phyloP scores from a whole-genome alignment of 768 basidiomycete genomes.

The Vararia minispora region DNA sequence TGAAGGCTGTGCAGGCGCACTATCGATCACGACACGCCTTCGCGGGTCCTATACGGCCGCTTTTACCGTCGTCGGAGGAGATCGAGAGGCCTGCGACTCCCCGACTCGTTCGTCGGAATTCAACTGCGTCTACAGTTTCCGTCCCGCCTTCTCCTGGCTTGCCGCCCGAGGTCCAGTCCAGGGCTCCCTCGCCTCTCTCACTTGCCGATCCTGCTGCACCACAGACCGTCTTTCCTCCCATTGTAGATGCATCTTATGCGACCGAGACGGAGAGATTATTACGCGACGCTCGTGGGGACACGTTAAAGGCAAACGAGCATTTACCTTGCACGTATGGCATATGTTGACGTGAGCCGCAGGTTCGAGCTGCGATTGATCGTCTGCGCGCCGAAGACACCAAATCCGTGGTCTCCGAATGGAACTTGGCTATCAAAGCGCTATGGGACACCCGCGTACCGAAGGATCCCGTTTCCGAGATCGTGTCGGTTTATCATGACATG shows the following conservation, averaged over 20 bases:
- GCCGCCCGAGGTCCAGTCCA: slow-evolving; percentile 13
- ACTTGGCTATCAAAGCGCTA: slow-evolving; percentile 48
- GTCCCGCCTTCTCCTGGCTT: slow-evolving; percentile 22
- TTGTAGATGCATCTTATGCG: slow-evolving; percentile 18
- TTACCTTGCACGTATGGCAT: slow-evolving; percentile 21
- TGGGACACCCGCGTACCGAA: slow-evolving; percentile 32
- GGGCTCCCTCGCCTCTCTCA: slow-evolving; percentile 8
- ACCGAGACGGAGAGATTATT: neutral
- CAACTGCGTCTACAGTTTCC: slow-evolving; percentile 17
- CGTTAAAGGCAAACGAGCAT: slow-evolving; percentile 14
- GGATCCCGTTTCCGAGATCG: slow-evolving; percentile 42
- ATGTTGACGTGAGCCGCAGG: no score
- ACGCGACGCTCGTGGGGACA: no score
- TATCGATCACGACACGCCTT: slow-evolving; percentile 52
- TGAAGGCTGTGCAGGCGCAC: slow-evolving; percentile 55
- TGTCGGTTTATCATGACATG: slow-evolving; percentile 67
- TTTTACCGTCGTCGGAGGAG: slow-evolving; percentile 10
- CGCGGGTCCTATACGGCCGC: slow-evolving; percentile 14
- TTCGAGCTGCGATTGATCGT: slow-evolving; percentile 22
- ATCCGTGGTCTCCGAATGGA: slow-evolving; percentile 45
- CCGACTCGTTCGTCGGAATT: slow-evolving; percentile 35
- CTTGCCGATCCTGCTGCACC: slow-evolving; percentile 12
- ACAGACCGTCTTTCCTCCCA: slow-evolving; percentile 17
- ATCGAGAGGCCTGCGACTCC: slow-evolving; percentile 16
- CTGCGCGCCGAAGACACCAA: slow-evolving; percentile 9